A percentile compares a stretch with the other conserved stretches of the same genome.
Evolutionary conservation across 768 basidiomycete species (phyloP).

Genomic region (Lactifluus rugatus): DNA sequence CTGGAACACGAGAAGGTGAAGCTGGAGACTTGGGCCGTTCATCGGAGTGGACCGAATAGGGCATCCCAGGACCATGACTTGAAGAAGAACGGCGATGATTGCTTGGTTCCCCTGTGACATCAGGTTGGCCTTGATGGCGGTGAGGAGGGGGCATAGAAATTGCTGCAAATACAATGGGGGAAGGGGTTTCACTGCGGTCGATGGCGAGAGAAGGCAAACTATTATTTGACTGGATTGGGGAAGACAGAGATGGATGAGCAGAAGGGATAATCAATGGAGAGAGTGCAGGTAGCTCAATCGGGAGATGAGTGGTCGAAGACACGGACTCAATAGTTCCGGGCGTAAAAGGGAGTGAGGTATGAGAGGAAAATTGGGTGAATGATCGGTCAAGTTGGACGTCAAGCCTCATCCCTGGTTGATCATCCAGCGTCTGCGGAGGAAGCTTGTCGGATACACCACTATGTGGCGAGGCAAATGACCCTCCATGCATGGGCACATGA

Average conservation of each 20-base stretch:
- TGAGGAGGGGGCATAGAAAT: not conserved
- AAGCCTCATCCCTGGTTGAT: not conserved
- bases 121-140: not conserved
- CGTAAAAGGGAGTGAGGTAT: not conserved
- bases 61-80: not conserved
- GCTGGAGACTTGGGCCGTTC: not conserved
- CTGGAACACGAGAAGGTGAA: conserved; percentile 11
- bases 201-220: not conserved
- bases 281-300: not conserved
- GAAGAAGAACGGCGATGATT: not conserved
- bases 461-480: not conserved
- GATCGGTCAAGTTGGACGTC: conserved; percentile 2
- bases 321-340: not conserved
- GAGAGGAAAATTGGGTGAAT: conserved; percentile 5
- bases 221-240: not conserved
- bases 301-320: not conserved
- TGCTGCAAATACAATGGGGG: conserved; percentile 16
- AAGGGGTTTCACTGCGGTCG: conserved; percentile 8
- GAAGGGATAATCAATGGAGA: not conserved
- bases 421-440: not conserved
- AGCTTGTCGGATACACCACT: not conserved
- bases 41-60: not conserved
- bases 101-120: not conserved
- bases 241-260: not conserved
- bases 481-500: not conserved